phyloP scores from a whole-genome alignment of 345 rosid genomes.

The Pistacia integerrima region DNA sequence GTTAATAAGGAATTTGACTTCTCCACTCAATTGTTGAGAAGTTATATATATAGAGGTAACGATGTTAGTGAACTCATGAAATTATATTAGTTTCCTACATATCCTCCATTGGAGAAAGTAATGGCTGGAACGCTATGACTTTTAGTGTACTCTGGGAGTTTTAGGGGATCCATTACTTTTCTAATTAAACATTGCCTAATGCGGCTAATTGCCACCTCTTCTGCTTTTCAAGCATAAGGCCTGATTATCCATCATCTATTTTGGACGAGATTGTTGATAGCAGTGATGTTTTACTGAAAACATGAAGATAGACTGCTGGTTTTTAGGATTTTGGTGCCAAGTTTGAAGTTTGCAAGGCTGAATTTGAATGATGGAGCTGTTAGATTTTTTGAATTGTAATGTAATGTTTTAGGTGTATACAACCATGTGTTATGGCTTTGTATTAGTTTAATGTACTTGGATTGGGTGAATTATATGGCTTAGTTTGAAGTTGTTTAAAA shows the following conservation, averaged over 20 bases:
- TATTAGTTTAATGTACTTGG: too few relatives aligned
- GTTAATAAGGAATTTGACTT: constrained; percentile 67
- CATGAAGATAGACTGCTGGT: too few relatives aligned
- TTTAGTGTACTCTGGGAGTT: constrained; percentile 31
- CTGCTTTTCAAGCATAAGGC: constrained; percentile 74
- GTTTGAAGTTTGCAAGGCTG: too few relatives aligned
- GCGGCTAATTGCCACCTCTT: constrained; percentile 40
- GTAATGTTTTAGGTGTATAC: too few relatives aligned
- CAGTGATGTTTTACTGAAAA: too few relatives aligned
- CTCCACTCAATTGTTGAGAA: constrained; percentile 51
- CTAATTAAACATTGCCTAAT: constrained; percentile 60
- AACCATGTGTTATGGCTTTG: too few relatives aligned
- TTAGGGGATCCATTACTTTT: constrained; percentile 19
- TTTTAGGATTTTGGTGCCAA: too few relatives aligned
- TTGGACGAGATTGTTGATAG: background rate
- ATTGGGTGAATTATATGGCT: too few relatives aligned
- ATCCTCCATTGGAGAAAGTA: constrained; percentile 73
- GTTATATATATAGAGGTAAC: constrained; percentile 62
- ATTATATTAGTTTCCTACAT: constrained; percentile 56
- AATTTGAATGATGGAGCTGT: too few relatives aligned
- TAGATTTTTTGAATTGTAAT: too few relatives aligned
- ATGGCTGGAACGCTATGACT: constrained; percentile 54
- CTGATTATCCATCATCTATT: constrained; percentile 48
- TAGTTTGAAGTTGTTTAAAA: too few relatives aligned
- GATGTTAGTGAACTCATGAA: constrained; percentile 72